Evolutionary conservation across 495 filamentous ascomycete species (phyloP).

Genomic region (Penicillium pancosmium): DNA sequence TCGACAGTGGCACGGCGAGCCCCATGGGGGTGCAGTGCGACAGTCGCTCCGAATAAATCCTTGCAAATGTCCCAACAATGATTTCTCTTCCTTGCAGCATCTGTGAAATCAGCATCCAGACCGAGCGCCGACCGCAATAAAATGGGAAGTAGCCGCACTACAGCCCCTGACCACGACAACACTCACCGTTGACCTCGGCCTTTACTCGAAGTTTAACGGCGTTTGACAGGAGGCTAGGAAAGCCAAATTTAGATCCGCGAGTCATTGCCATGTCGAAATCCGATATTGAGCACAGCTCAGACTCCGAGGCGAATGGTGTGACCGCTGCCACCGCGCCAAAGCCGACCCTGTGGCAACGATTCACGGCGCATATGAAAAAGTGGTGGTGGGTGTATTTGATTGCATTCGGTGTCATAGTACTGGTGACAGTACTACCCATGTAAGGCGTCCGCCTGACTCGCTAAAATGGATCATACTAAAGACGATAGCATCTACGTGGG

Average conservation of each 20-base stretch:
- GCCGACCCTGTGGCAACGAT: slow-evolving; percentile 28
- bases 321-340: slow-evolving; percentile 10
- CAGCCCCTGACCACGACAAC: not conserved
- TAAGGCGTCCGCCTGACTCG: slow-evolving; percentile 7
- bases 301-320: slow-evolving; percentile 14
- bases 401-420: slow-evolving; percentile 21
- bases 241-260: not conserved
- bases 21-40: not conserved
- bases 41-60: not conserved
- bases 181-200: not conserved
- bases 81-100: not conserved
- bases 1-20: slow-evolving; percentile 1
- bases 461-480: not conserved
- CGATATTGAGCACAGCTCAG: slow-evolving; percentile 23
- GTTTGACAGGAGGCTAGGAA: slow-evolving; percentile 3
- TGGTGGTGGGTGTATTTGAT: slow-evolving; percentile 37
- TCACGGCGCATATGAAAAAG: slow-evolving; percentile 32
- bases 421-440: slow-evolving; percentile 32
- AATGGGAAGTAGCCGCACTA: slow-evolving; percentile 3
- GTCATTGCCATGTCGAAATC: slow-evolving; percentile 27
- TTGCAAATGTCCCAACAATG: not conserved
- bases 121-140: not conserved
- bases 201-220: not conserved
- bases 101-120: not conserved
- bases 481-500: slow-evolving; percentile 30